These are phyloP conservation scores for Spatholobus suberectus DNA, from an alignment of 306 rosid genomes.

Conservation along the genomic window DNA sequence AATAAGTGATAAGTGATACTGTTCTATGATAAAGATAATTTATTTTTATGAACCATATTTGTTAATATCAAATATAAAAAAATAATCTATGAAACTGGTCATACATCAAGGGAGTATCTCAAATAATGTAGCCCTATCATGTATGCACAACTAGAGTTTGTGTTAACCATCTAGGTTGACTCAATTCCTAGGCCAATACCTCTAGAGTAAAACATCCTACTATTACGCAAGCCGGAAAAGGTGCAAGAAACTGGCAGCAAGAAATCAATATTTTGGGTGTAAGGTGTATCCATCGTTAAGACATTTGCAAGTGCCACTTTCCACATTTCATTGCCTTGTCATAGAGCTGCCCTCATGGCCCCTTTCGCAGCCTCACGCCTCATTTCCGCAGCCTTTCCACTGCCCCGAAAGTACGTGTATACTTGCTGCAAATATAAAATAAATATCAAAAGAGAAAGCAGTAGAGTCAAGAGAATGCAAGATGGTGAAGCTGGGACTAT, in stretches of 20 bases:
- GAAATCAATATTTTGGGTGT: not conserved
- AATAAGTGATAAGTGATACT: not conserved
- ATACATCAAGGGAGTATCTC: constrained; percentile 23
- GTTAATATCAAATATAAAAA: not conserved
- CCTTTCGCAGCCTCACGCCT: constrained; percentile 76
- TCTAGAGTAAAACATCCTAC: constrained; percentile 8
- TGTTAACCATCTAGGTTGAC: constrained; percentile 6
- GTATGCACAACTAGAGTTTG: constrained; percentile 40
- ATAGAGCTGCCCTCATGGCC: constrained; percentile 81
- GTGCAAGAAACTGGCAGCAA: not conserved
- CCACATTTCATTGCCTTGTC: constrained; percentile 25
- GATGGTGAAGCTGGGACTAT: not conserved
- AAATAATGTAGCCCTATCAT: constrained; percentile 16
- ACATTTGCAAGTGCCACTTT: constrained; percentile 30
- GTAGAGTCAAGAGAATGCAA: constrained; percentile 4
- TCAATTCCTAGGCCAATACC: constrained; percentile 23
- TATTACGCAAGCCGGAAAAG: constrained; percentile 1
- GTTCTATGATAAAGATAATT: not conserved
- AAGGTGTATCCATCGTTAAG: not conserved
- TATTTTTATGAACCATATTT: not conserved
- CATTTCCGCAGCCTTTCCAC: constrained; percentile 79
- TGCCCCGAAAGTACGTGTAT: constrained; percentile 89
- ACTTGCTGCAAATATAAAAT: constrained; percentile 77
- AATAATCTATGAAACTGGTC: constrained; percentile 4
- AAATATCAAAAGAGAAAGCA: constrained; percentile 33